Evolutionary conservation across 176 grass and related monocot species (phyloP), one percentile per base, ranked within the genome.

Genomic region (Oryza meridionalis): DNA sequence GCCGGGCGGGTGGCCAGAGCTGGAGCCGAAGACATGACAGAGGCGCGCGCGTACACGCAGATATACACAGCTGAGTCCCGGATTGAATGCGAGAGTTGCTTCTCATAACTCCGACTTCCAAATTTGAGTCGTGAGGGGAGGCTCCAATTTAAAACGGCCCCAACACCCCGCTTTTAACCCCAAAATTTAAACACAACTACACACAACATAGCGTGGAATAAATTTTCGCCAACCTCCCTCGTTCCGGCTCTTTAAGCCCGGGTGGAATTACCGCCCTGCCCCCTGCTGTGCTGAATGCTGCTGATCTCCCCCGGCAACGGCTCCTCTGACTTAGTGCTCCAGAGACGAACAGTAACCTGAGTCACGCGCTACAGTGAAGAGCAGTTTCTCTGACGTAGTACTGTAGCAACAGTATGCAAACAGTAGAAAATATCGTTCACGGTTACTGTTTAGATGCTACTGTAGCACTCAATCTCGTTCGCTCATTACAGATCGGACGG

Each of bases 61-160:
- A 4, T 12, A 50, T 12, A 80, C 84, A 76, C 84, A 76, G 91
- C 72, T 91, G 91, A 91, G 84, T 26, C 78, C 78, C 69, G 83
- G 84, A 94, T 46, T 94, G 44, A 94, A 94, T 97, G 88, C 86
- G 77, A n/a, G 35, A 62, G 80, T 67, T 83, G 78, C 69, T 53
- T 86, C 67, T 73, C 80, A 82, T 91, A 68, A 92, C 87, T 94
- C 71, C 87, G 26, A 81, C 53, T 92, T 90, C 82, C 82, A 76
- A 86, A 90, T 88, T 94, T 81, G 91, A 79, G 85, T 84, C 89
- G 73, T 87, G 73, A 19, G 24, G 78, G 59, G 85, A 83, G 84
- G 25, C 85, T 82, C 82, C 47, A 84, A 90, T 94, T 97, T 94
- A 97, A 94, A 88, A 85, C 89, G 51, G 59, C 73, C 73, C 87